A percentile compares a stretch with the other conserved stretches of the same genome.
Evolutionary conservation across 208 protist species (phyloP).

Genomic region (Naegleria gruberi): DNA sequence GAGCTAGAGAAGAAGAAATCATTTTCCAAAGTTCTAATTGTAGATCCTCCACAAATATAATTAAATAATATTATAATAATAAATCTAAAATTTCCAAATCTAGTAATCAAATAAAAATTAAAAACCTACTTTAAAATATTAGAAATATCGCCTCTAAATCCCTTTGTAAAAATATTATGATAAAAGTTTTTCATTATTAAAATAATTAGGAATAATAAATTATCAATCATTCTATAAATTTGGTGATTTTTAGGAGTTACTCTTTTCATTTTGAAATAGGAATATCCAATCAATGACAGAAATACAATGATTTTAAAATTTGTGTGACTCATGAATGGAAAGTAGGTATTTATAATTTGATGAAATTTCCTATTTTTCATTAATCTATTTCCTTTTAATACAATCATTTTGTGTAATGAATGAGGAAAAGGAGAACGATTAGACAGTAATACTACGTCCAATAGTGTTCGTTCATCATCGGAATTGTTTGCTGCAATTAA

Average conservation of each 20-base stretch:
- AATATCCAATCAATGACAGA: not conserved
- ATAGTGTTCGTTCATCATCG: not conserved
- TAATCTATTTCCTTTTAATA: not conserved
- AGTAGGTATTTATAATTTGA: not conserved
- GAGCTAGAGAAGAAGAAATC: slow-evolving; percentile 2
- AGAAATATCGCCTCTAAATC: not conserved
- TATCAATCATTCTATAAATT: not conserved
- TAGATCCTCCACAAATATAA: not conserved
- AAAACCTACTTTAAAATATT: not conserved
- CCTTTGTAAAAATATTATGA: not conserved
- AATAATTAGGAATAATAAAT: not conserved
- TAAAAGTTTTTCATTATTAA: not conserved
- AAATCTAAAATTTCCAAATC: not conserved
- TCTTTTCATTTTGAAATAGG: not conserved
- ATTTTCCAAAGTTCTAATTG: not conserved
- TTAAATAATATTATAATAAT: not conserved
- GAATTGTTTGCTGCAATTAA: not conserved
- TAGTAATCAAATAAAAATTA: not conserved
- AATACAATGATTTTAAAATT: slow-evolving; percentile 16
- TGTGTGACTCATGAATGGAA: slow-evolving; percentile 2
- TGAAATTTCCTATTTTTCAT: not conserved
- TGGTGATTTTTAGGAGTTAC: not conserved
- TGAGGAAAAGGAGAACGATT: not conserved
- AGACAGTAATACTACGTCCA: not conserved
- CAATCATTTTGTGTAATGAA: not conserved